These are phyloP conservation scores for peach (Prunus persica) DNA, from an alignment of 306 rosid species.

Conservation along the genomic window DNA sequence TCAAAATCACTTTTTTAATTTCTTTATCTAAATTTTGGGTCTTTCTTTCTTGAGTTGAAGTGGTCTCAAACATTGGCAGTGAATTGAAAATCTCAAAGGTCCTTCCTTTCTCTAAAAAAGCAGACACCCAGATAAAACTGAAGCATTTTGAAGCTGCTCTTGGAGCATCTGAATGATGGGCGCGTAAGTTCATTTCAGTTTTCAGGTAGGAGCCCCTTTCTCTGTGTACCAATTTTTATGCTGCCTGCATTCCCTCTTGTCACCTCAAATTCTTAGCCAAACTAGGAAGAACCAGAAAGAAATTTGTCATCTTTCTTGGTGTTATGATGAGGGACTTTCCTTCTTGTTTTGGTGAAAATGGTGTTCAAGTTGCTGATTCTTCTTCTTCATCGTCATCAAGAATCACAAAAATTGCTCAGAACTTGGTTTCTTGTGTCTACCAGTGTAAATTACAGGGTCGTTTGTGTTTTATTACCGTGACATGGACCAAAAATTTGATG, in stretches of 20 bases:
- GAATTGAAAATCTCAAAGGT: no score
- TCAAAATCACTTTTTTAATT: background rate
- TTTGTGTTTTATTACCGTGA: constrained; percentile 60
- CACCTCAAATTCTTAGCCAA: constrained; percentile 15
- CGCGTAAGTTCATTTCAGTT: constrained; percentile 14
- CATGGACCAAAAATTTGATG: constrained; percentile 83
- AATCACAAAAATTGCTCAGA: constrained; percentile 56
- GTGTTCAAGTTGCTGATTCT: constrained; percentile 77
- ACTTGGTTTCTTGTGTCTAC: constrained; percentile 72
- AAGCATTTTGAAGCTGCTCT: constrained; percentile 29
- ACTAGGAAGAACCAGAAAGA: background rate
- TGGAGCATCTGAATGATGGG: constrained; percentile 20
- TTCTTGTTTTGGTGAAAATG: constrained; percentile 92
- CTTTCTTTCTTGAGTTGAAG: constrained; percentile 1
- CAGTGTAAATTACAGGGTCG: constrained; percentile 53
- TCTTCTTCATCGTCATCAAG: constrained; percentile 47
- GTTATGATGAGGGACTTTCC: constrained; percentile 78
- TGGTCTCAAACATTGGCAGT: no score
- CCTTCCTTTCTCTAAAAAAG: constrained; percentile 3
- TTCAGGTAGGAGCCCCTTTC: constrained; percentile 20
- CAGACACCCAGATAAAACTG: constrained; percentile 21
- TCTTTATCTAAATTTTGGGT: background rate
- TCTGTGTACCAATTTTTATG: background rate
- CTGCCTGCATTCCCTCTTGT: background rate
- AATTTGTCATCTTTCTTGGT: constrained; percentile 9